A percentile compares a stretch with the other conserved stretches of the same genome.
Conservation (phyloP, 2,329 filamentous ascomycete genomes). For the Phyllosticta ampelicida region DNA sequence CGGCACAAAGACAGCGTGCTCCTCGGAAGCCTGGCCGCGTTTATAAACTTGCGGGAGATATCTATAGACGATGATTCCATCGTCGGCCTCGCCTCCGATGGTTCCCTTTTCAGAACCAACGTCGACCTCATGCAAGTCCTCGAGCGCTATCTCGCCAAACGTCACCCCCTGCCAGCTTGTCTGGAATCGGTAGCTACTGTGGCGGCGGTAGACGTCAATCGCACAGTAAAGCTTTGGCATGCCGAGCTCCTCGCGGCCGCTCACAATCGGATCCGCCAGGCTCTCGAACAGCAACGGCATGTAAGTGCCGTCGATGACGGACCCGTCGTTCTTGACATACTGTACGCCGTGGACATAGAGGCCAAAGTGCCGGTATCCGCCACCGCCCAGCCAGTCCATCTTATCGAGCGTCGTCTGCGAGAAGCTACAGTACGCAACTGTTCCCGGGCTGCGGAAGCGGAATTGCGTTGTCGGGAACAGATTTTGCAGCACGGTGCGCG, state of each 20-base stretch:
- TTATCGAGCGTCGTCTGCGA: slow-evolving; percentile 30
- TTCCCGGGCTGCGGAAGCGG: slow-evolving; percentile 28
- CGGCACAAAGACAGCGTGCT: slow-evolving; percentile 40
- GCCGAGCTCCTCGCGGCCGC: slow-evolving; percentile 50
- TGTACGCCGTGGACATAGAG: slow-evolving; percentile 53
- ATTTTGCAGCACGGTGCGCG: slow-evolving; percentile 31
- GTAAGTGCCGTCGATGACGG: slow-evolving; percentile 41
- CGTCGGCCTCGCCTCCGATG: slow-evolving; percentile 21
- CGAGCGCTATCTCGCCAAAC: slow-evolving; percentile 23
- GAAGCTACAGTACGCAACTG: slow-evolving; percentile 29
- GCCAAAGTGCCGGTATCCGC: slow-evolving; percentile 47
- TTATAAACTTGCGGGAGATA: slow-evolving; percentile 47
- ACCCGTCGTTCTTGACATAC: slow-evolving; percentile 42
- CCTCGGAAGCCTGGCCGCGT: slow-evolving; percentile 41
- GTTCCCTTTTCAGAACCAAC: slow-evolving; percentile 7
- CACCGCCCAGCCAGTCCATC: slow-evolving; percentile 51
- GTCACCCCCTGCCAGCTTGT: slow-evolving; percentile 29
- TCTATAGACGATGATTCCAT: slow-evolving; percentile 44
- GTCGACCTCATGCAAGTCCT: slow-evolving; percentile 15
- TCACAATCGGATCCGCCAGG: slow-evolving; percentile 49
- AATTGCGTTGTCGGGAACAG: slow-evolving; percentile 28
- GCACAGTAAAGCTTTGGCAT: slow-evolving; percentile 50
- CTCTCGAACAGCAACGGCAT: slow-evolving; percentile 49
- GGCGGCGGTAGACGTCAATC: slow-evolving; percentile 34
- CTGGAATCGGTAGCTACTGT: slow-evolving; percentile 28